Conservation (phyloP, 352 stramenopile species). For the Phytophthora tentaculata region DNA sequence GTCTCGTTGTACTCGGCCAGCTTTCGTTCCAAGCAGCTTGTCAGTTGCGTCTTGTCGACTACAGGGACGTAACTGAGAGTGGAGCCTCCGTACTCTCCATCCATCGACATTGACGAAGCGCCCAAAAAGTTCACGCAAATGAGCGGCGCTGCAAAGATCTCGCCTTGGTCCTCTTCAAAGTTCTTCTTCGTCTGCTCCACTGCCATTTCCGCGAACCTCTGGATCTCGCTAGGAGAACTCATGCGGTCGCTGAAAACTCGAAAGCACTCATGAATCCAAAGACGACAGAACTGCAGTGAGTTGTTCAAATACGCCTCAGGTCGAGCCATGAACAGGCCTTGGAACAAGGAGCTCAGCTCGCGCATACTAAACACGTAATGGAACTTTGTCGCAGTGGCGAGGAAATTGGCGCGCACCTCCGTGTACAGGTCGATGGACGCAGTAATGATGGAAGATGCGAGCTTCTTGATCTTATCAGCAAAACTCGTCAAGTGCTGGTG, state of each 20-base stretch:
- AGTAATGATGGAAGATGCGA: slow-evolving; percentile 65
- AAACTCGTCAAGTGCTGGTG: slow-evolving; percentile 74
- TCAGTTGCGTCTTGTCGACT: slow-evolving; percentile 59
- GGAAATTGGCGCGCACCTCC: slow-evolving; percentile 77
- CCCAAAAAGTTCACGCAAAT: slow-evolving; percentile 78
- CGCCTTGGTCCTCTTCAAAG: slow-evolving; percentile 79
- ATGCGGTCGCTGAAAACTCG: slow-evolving; percentile 94
- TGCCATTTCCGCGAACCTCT: slow-evolving; percentile 83
- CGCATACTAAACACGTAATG: slow-evolving; percentile 95
- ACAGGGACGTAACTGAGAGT: slow-evolving; percentile 59
- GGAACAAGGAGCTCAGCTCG: slow-evolving; percentile 88
- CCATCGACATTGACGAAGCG: slow-evolving; percentile 8
- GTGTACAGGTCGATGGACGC: slow-evolving; percentile 87
- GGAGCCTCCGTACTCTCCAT: slow-evolving; percentile 17
- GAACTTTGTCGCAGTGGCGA: slow-evolving; percentile 92
- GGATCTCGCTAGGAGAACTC: slow-evolving; percentile 68
- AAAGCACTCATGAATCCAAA: slow-evolving; percentile 93
- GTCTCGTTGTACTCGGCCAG: slow-evolving; percentile 92
- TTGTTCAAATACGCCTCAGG: slow-evolving; percentile 71
- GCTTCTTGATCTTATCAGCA: slow-evolving; percentile 80
- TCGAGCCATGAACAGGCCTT: slow-evolving; percentile 77
- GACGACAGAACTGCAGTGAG: slow-evolving; percentile 67
- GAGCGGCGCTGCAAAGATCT: slow-evolving; percentile 74
- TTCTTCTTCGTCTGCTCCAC: slow-evolving; percentile 89
- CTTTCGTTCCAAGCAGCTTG: slow-evolving; percentile 60